A percentile compares a stretch with the other conserved stretches of the same genome.
These are phyloP conservation scores for Dispira parvispora DNA, from an alignment of 192 early-diverging fungal genomes.

Conservation along the genomic window DNA sequence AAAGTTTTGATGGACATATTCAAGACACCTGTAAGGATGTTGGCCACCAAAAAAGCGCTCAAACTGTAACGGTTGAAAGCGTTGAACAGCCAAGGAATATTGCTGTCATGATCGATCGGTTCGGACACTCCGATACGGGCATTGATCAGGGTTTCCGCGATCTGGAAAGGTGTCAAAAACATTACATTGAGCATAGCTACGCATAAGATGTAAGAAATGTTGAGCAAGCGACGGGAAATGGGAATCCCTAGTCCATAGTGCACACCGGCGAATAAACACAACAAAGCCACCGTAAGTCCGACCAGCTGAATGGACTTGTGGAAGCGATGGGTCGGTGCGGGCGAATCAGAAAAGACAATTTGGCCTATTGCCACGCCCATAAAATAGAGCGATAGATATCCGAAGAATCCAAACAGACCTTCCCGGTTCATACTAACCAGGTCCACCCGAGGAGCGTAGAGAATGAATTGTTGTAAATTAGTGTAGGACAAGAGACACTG, in stretches of 20 bases:
- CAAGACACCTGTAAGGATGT: constrained; percentile 69
- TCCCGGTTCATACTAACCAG: constrained; percentile 78
- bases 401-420: constrained; percentile 69
- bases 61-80: constrained; percentile 71
- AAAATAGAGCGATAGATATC: constrained; percentile 72
- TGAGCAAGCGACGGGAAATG: constrained; percentile 57
- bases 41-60: constrained; percentile 72
- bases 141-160: constrained; percentile 38
- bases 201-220: constrained; percentile 68
- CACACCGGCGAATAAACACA: constrained; percentile 27
- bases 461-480: constrained; percentile 55
- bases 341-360: constrained; percentile 31
- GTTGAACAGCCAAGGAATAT: constrained; percentile 38
- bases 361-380: constrained; percentile 57
- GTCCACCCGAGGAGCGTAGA: constrained; percentile 48
- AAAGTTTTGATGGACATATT: constrained; percentile 74
- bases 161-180: constrained; percentile 38
- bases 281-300: constrained; percentile 22
- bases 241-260: constrained; percentile 33
- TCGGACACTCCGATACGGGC: constrained; percentile 25
- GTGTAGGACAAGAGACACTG: constrained; percentile 33
- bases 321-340: constrained; percentile 21
- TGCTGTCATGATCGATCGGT: constrained; percentile 21
- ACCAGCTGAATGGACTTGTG: constrained; percentile 30
- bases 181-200: constrained; percentile 48